phyloP scores from a whole-genome alignment of 805 yeast species.

The Grigorovia transvaalensis region DNA sequence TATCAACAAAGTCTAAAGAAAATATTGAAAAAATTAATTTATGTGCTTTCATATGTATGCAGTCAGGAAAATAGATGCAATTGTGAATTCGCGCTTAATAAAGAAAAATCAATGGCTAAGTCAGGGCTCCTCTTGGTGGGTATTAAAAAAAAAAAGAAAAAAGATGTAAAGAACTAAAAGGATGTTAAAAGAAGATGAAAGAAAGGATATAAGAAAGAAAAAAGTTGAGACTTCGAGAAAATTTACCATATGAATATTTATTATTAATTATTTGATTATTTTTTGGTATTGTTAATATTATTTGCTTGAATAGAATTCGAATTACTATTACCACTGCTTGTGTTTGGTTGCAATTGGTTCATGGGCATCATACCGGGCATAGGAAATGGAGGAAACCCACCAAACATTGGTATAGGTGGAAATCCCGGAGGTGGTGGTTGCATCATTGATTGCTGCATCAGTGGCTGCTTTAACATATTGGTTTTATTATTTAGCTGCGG shows the following conservation, averaged over 20 bases:
- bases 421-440: constrained; percentile 22
- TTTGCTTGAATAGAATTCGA: constrained; percentile 3
- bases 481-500: constrained; percentile 2
- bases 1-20: neutral
- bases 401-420: constrained; percentile 28
- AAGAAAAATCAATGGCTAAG: neutral
- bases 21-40: neutral
- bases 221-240: neutral
- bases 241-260: neutral
- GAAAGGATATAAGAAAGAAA: neutral
- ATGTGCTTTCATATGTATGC: neutral
- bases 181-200: neutral
- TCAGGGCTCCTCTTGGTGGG: neutral
- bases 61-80: neutral
- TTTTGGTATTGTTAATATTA: constrained; percentile 1
- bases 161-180: neutral
- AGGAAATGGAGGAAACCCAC: constrained; percentile 28
- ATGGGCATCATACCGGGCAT: constrained; percentile 32
- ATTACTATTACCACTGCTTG: constrained; percentile 5
- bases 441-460: constrained; percentile 2
- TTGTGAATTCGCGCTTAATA: neutral
- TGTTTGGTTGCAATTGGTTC: constrained; percentile 16
- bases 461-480: neutral
- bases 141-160: no score
- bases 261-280: neutral